A percentile compares a stretch with the other conserved stretches of the same genome.
These are phyloP conservation scores for Elsinoe necatrix DNA, from an alignment of 2,329 filamentous ascomycete genomes.

Conservation along the genomic window DNA sequence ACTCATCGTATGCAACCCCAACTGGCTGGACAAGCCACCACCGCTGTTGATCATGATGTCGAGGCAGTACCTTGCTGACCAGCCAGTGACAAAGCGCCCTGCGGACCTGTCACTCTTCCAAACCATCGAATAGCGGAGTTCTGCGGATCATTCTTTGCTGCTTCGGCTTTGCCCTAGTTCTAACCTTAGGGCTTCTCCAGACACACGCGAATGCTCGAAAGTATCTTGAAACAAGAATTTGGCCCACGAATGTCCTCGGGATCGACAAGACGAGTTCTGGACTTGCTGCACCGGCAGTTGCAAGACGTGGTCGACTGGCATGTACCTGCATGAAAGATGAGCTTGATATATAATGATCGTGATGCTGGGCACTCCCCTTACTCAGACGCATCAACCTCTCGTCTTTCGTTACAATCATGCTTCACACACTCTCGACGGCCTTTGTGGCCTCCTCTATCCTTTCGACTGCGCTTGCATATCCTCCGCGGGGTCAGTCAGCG, in stretches of 20 bases:
- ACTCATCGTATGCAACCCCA: neutral
- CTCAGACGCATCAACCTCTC: neutral
- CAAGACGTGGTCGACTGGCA: neutral
- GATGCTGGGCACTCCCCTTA: neutral
- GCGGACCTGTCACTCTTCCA: constrained; percentile 4
- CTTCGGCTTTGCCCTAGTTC: constrained; percentile 5
- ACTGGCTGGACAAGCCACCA: neutral
- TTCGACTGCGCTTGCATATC: constrained; percentile 5
- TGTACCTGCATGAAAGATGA: constrained; percentile 1
- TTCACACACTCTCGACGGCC: neutral
- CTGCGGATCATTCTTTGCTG: neutral
- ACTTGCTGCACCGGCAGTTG: constrained; percentile 3
- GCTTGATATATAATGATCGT: constrained; percentile 12
- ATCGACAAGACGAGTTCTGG: neutral
- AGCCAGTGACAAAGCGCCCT: neutral
- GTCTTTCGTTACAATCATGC: neutral
- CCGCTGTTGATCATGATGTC: neutral
- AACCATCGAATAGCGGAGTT: neutral
- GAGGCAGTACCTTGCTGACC: neutral
- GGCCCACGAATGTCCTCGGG: neutral
- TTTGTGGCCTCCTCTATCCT: constrained; percentile 4
- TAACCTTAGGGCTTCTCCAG: neutral
- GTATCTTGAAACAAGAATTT: constrained; percentile 11
- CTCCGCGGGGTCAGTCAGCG: neutral
- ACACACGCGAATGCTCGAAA: constrained; percentile 11